A percentile compares a stretch with the other conserved stretches of the same genome.
Conservation (phyloP, 495 filamentous ascomycete species). For the Parmelia sp. region DNA sequence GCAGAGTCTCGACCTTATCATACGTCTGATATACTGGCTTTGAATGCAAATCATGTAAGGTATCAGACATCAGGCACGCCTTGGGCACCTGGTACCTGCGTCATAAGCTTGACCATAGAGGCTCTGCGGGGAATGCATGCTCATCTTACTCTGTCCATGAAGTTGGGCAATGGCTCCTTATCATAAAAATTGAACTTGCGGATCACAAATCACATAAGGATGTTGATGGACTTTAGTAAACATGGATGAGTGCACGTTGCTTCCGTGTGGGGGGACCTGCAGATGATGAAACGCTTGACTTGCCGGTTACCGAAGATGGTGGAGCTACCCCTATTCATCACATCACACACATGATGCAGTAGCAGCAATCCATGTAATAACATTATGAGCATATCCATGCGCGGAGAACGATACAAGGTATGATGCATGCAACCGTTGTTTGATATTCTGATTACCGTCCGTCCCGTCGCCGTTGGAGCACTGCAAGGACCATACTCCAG, state of each 20-base stretch:
- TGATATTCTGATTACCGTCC: no score
- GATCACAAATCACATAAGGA: no score
- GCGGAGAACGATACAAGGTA: not conserved
- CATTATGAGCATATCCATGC: not conserved
- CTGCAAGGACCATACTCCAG: not conserved
- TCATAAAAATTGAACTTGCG: not conserved
- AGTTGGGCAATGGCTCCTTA: not conserved
- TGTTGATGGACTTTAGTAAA: not conserved
- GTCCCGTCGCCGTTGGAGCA: no score
- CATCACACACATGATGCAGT: not conserved
- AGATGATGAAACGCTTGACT: not conserved
- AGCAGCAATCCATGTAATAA: not conserved
- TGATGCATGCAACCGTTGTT: not conserved
- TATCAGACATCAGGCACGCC: no score
- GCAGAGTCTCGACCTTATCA: not conserved
- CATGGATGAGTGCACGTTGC: not conserved
- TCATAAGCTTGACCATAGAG: not conserved
- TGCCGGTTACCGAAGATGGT: not conserved
- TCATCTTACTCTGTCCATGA: not conserved
- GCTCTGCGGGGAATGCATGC: not conserved
- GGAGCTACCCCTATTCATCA: not conserved
- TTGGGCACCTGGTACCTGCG: slow-evolving; percentile 4
- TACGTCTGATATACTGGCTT: not conserved
- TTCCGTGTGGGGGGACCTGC: not conserved
- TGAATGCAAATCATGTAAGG: not conserved